phyloP scores from a whole-genome alignment of 2,329 filamentous ascomycete species.

The Ilyonectria mors-panacis region DNA sequence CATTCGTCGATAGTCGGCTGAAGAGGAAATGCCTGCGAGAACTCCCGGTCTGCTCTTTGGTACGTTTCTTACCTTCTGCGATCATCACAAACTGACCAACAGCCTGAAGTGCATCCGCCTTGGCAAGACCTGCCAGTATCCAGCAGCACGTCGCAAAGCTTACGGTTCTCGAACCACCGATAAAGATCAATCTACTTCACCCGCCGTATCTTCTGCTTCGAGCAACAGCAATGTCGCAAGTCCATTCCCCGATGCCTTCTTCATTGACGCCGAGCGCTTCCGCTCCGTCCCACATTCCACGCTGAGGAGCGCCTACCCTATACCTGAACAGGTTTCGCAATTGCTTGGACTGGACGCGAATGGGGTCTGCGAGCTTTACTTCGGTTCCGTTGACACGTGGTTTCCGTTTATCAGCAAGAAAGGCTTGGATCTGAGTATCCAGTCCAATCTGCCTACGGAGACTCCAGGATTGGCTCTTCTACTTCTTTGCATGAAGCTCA shows the following conservation, averaged over 20 bases:
- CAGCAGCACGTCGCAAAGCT: neutral
- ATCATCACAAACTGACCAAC: neutral
- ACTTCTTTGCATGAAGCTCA: conserved; percentile 11
- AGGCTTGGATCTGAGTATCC: conserved; percentile 3
- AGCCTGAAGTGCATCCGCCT: neutral
- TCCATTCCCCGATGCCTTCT: conserved; percentile 13
- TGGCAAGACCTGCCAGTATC: conserved; percentile 14
- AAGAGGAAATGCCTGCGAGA: conserved; percentile 19
- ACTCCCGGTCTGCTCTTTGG: conserved; percentile 9
- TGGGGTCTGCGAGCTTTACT: conserved; percentile 1
- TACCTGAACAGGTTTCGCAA: conserved; percentile 3
- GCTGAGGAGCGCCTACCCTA: neutral
- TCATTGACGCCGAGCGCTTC: conserved; percentile 6
- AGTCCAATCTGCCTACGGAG: neutral
- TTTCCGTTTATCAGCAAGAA: conserved; percentile 16
- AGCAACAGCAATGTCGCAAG: neutral
- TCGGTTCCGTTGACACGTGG: conserved; percentile 9
- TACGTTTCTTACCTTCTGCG: neutral
- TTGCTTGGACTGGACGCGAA: neutral
- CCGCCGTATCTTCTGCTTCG: neutral
- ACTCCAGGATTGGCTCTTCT: conserved; percentile 3
- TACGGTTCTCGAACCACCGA: conserved; percentile 1
- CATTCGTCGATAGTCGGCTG: neutral
- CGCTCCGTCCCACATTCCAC: conserved; percentile 5
- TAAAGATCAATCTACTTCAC: neutral